Percentiles rank a stretch among this genome's conserved stretches.
phyloP scores from a whole-genome alignment of 176 grass and related monocot genomes.

The Lolium perenne region DNA sequence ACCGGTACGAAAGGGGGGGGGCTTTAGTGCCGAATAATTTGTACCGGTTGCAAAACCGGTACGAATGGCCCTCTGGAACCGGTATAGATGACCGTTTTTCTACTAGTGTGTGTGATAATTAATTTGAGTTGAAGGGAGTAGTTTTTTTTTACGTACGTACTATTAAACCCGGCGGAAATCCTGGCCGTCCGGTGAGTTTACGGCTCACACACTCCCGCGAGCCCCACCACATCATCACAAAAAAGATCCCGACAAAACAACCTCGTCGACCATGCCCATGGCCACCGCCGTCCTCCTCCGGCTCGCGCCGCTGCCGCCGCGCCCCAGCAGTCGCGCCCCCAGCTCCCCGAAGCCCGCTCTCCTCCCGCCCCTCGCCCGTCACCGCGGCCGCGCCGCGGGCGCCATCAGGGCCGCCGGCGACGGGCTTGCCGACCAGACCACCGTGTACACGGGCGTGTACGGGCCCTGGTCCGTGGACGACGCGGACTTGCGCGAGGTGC shows the following conservation, averaged over 20 bases:
- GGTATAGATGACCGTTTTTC: no score
- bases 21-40: no score
- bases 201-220: not conserved
- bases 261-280: conserved; percentile 9
- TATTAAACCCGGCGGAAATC: no score
- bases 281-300: conserved; percentile 13
- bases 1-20: no score
- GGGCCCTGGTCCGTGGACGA: conserved; percentile 80
- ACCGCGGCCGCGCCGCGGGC: not conserved
- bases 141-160: no score
- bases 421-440: conserved; percentile 45
- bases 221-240: not conserved
- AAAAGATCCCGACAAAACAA: not conserved
- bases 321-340: not conserved
- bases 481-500: conserved; percentile 75
- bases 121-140: no score
- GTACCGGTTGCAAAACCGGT: no score
- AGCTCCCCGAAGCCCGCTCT: not conserved
- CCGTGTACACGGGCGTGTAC: conserved; percentile 74
- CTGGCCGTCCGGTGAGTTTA: not conserved
- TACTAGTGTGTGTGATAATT: no score
- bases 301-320: conserved; percentile 1
- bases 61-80: no score
- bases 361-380: not conserved
- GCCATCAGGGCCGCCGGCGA: conserved; percentile 51